Conservation (phyloP, 106 monocot genomes). For the Cymbidium sinense region DNA sequence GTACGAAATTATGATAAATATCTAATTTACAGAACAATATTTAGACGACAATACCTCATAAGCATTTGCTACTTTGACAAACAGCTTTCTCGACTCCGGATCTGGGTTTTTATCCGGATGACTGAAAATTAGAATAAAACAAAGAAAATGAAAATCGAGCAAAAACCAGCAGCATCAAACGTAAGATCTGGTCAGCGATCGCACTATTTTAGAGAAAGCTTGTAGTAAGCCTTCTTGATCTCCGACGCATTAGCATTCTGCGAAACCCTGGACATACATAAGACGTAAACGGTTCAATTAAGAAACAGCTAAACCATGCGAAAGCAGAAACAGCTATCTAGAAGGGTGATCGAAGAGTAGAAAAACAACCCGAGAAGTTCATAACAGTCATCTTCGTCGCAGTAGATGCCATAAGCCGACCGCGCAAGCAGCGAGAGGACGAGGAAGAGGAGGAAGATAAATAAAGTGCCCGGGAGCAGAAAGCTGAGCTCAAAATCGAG, state of each 20-base stretch:
- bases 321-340: background rate
- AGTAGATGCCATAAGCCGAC: conserved; percentile 57
- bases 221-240: conserved; percentile 99
- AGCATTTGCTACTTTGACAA: conserved; percentile 87
- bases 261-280: conserved; percentile 40
- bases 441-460: conserved; percentile 18
- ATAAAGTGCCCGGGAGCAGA: background rate
- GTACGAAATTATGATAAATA: background rate
- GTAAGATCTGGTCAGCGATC: background rate
- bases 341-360: background rate
- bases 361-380: conserved; percentile 79
- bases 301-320: background rate
- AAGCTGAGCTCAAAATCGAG: conserved; percentile 1
- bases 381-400: conserved; percentile 98
- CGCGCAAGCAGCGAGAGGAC: conserved; percentile 17
- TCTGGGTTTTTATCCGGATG: too few relatives aligned
- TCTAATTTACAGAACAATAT: background rate
- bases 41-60: conserved; percentile 58
- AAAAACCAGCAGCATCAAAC: background rate
- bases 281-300: background rate
- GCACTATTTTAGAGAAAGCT: conserved; percentile 94
- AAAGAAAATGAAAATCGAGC: background rate
- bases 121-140: too few relatives aligned
- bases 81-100: conserved; percentile 83
- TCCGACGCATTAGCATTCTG: conserved; percentile 91